phyloP scores from a whole-genome alignment of 2,329 filamentous ascomycete species.

The Ophiosphaerella narmari region DNA sequence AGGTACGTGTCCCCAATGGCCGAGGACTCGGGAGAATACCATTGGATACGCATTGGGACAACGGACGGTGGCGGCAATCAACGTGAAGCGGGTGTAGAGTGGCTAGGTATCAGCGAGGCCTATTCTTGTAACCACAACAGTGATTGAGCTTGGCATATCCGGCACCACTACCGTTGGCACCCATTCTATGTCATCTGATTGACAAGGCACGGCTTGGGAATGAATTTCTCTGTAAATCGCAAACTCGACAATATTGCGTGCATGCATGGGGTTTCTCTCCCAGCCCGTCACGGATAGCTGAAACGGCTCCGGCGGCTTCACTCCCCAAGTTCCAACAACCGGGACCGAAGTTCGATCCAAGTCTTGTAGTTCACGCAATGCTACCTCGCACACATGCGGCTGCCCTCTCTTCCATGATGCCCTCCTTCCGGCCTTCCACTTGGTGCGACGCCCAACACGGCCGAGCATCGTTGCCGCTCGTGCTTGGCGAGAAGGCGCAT shows the following conservation, averaged over 20 bases:
- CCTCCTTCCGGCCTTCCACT: neutral
- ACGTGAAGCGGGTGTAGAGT: slow-evolving; percentile 13
- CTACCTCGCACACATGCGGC: neutral
- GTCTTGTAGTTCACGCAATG: neutral
- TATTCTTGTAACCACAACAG: too few species aligned
- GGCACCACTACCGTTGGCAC: too few species aligned
- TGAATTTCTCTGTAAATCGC: too few species aligned
- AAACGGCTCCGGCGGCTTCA: too few species aligned
- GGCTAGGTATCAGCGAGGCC: slow-evolving; percentile 5
- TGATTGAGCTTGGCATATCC: too few species aligned
- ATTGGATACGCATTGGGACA: slow-evolving; percentile 3
- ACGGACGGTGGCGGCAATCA: slow-evolving; percentile 9
- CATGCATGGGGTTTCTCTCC: too few species aligned
- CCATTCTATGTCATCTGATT: too few species aligned
- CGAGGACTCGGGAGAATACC: slow-evolving; percentile 2
- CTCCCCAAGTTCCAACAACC: neutral
- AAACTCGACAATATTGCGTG: too few species aligned
- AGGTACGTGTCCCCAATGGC: slow-evolving; percentile 7
- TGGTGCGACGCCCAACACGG: slow-evolving; percentile 3
- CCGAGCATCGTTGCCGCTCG: slow-evolving; percentile 1
- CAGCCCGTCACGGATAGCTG: too few species aligned
- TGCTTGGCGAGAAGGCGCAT: slow-evolving; percentile 11
- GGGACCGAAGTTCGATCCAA: neutral
- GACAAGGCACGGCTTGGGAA: too few species aligned
- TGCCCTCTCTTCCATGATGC: neutral